phyloP scores from a whole-genome alignment of 2,329 filamentous ascomycete species.

The Exophiala mesophila region DNA sequence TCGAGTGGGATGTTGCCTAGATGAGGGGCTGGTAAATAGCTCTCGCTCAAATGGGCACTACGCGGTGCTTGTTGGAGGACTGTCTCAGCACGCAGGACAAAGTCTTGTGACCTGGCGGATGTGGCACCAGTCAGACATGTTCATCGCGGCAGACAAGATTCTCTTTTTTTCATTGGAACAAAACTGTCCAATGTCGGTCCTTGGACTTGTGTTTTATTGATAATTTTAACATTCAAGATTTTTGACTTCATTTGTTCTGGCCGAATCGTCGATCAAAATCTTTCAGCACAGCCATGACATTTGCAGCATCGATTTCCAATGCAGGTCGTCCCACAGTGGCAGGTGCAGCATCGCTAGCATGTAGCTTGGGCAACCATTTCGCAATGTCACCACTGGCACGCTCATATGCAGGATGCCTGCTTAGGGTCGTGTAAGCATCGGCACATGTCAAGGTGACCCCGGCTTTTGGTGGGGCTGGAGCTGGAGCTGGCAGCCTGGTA shows the following conservation, averaged over 20 bases:
- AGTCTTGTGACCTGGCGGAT: too few relatives aligned
- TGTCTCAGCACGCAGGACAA: too few relatives aligned
- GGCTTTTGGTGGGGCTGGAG: constrained; percentile 33
- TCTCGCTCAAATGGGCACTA: too few relatives aligned
- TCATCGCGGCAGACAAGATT: too few relatives aligned
- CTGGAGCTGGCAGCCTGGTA: constrained; percentile 31
- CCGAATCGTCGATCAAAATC: constrained; percentile 74
- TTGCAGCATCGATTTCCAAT: constrained; percentile 75
- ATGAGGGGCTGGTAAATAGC: too few relatives aligned
- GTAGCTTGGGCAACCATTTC: constrained; percentile 70
- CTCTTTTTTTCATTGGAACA: too few relatives aligned
- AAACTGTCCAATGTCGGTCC: too few relatives aligned
- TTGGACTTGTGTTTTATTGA: too few relatives aligned
- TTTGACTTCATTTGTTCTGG: constrained; percentile 20
- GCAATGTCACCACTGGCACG: constrained; percentile 67
- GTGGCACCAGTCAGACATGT: too few relatives aligned
- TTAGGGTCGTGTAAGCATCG: constrained; percentile 72
- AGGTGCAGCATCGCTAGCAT: constrained; percentile 44
- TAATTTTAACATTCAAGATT: too few relatives aligned
- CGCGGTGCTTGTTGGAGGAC: too few relatives aligned
- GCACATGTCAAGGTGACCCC: constrained; percentile 64
- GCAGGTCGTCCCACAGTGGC: constrained; percentile 45
- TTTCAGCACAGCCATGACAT: constrained; percentile 79
- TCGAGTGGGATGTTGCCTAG: too few relatives aligned
- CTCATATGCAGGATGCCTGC: constrained; percentile 70